These are phyloP conservation scores for Phoma sp. DNA, from an alignment of 2,329 filamentous ascomycete species.

Conservation along the genomic window DNA sequence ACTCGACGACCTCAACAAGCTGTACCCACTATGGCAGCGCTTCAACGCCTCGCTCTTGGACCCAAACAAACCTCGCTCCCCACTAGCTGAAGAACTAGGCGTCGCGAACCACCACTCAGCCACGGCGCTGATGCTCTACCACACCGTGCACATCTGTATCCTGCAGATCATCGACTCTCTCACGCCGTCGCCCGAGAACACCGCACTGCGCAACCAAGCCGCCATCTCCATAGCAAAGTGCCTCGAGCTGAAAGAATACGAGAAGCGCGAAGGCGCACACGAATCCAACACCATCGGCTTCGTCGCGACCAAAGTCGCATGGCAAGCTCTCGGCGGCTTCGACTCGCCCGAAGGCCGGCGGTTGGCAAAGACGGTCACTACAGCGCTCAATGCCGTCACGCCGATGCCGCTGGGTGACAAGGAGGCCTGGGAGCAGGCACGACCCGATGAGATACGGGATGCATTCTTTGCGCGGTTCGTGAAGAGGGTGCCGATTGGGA, in stretches of 20 bases:
- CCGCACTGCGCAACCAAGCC: conserved; percentile 23
- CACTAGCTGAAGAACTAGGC: conserved; percentile 16
- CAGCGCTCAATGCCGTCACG: neutral
- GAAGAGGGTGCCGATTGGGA: neutral
- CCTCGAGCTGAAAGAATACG: conserved; percentile 29
- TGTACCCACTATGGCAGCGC: conserved; percentile 20
- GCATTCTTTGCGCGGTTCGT: conserved; percentile 6
- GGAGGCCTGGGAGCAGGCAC: conserved; percentile 8
- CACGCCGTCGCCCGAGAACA: conserved; percentile 21
- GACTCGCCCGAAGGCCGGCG: conserved; percentile 29
- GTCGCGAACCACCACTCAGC: conserved; percentile 30
- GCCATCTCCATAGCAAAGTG: conserved; percentile 27
- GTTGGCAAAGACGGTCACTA: conserved; percentile 17
- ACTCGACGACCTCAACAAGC: conserved; percentile 11
- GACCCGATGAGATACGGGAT: conserved; percentile 8
- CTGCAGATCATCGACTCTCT: conserved; percentile 28
- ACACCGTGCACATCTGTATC: conserved; percentile 30
- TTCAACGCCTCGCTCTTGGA: conserved; percentile 24
- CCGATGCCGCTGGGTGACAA: conserved; percentile 1
- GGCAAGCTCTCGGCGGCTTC: conserved; percentile 34
- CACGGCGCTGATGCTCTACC: conserved; percentile 35
- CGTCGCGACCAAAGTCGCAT: conserved; percentile 35
- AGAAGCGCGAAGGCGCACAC: conserved; percentile 21
- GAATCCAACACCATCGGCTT: conserved; percentile 35
- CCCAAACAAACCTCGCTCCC: conserved; percentile 1